Percentiles rank a stretch among this genome's conserved stretches.
These are phyloP conservation scores for Carex cristatella DNA, from an alignment of 176 grass and related monocot genomes.

Conservation along the genomic window DNA sequence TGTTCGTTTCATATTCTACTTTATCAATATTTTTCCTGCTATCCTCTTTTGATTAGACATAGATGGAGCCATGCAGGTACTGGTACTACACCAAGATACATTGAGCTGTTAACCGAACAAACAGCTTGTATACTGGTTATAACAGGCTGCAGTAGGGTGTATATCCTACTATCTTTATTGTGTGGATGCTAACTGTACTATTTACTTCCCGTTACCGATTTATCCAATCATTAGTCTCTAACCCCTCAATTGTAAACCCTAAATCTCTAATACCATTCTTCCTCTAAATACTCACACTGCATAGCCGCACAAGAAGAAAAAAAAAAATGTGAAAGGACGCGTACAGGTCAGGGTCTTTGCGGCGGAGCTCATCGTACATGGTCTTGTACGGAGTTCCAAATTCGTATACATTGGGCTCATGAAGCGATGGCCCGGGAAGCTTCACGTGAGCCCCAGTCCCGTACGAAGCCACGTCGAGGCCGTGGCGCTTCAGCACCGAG, in stretches of 20 bases:
- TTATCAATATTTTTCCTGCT: neutral
- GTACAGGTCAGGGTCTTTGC: slow-evolving; percentile 82
- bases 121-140: neutral
- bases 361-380: slow-evolving; percentile 88
- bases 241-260: neutral
- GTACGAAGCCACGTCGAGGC: slow-evolving; percentile 77
- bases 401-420: slow-evolving; percentile 89
- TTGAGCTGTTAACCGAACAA: neutral
- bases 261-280: neutral
- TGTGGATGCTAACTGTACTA: neutral
- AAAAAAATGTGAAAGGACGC: neutral
- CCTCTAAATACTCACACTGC: neutral
- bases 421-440: slow-evolving; percentile 75
- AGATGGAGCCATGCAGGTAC: neutral
- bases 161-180: neutral
- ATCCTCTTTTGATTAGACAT: neutral
- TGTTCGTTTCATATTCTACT: neutral
- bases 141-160: neutral
- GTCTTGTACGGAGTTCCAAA: slow-evolving; percentile 73
- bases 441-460: slow-evolving; percentile 85
- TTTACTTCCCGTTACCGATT: neutral
- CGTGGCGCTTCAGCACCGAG: slow-evolving; percentile 62
- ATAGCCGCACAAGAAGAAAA: neutral
- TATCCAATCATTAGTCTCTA: neutral
- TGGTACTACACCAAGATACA: neutral